phyloP scores from a whole-genome alignment of 225 moss, liverwort and hornwort genomes.

The Sphagnum contortum region DNA sequence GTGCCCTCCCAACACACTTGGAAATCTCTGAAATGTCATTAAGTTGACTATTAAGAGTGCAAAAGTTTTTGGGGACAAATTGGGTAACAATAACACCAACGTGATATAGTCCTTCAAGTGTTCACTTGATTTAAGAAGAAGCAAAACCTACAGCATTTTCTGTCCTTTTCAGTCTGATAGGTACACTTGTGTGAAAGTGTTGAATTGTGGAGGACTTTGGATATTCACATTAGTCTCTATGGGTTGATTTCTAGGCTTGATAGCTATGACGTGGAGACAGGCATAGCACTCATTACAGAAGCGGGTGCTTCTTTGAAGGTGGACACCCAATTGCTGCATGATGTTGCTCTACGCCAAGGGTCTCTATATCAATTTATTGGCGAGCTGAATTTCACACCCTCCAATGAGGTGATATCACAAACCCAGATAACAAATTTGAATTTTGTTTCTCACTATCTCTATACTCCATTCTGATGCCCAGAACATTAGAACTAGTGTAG shows the following conservation, averaged over 20 bases:
- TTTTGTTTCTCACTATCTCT: background rate
- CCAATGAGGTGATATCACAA: conserved; percentile 22
- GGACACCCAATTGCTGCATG: conserved; percentile 49
- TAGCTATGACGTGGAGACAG: conserved; percentile 43
- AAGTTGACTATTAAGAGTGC: too few relatives aligned
- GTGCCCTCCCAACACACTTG: too few relatives aligned
- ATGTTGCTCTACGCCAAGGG: conserved; percentile 32
- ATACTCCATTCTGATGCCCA: background rate
- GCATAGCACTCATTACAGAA: conserved; percentile 43
- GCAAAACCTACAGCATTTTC: too few relatives aligned
- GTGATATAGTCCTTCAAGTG: too few relatives aligned
- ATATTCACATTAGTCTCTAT: background rate
- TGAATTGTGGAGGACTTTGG: background rate
- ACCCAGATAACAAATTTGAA: background rate
- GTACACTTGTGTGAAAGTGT: background rate
- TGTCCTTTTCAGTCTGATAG: background rate
- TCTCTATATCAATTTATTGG: conserved; percentile 75
- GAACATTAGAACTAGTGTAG: background rate
- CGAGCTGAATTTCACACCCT: conserved; percentile 41
- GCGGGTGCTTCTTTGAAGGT: conserved; percentile 36
- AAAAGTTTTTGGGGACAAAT: too few relatives aligned
- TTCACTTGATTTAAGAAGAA: too few relatives aligned
- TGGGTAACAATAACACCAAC: too few relatives aligned
- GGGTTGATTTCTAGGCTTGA: conserved; percentile 24
- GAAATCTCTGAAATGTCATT: too few relatives aligned